phyloP scores from a whole-genome alignment of 73 alveolate species.

The Paraurostyla sp. region DNA sequence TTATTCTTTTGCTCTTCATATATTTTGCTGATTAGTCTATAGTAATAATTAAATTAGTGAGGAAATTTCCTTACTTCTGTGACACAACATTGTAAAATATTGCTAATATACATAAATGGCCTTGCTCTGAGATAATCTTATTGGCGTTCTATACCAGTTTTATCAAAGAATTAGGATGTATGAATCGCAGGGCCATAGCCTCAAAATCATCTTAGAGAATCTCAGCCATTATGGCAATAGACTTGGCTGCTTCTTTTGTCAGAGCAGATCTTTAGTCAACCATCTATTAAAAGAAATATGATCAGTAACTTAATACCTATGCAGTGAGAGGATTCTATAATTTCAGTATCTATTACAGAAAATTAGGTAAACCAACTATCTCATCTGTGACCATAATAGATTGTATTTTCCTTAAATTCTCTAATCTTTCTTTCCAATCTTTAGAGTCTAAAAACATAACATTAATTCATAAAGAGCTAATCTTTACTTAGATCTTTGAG shows the following conservation, averaged over 20 bases:
- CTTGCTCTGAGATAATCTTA: constrained; percentile 38
- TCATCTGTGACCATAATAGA: constrained; percentile 16
- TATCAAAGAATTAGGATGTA: constrained; percentile 26
- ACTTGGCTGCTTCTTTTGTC: constrained; percentile 51
- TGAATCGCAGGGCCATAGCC: not conserved
- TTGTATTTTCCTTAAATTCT: constrained; percentile 6
- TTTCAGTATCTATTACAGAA: not conserved
- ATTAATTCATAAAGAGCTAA: not conserved
- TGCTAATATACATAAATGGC: constrained; percentile 41
- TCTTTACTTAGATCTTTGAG: constrained; percentile 43
- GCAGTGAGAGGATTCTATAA: not conserved
- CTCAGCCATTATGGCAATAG: constrained; percentile 46
- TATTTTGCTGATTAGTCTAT: not conserved
- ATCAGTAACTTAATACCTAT: not conserved
- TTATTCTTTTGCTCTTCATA: constrained; percentile 27
- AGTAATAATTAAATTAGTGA: not conserved
- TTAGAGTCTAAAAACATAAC: constrained; percentile 12
- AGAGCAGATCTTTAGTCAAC: constrained; percentile 43
- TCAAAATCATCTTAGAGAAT: constrained; percentile 36
- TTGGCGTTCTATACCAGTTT: constrained; percentile 43
- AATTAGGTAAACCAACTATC: constrained; percentile 16
- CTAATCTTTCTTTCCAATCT: constrained; percentile 46
- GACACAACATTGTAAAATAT: constrained; percentile 35
- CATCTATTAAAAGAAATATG: constrained; percentile 16
- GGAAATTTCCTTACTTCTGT: not conserved